These are phyloP conservation scores for Cordyceps fumosorosea DNA, from an alignment of 2,329 filamentous ascomycete species.

Conservation along the genomic window DNA sequence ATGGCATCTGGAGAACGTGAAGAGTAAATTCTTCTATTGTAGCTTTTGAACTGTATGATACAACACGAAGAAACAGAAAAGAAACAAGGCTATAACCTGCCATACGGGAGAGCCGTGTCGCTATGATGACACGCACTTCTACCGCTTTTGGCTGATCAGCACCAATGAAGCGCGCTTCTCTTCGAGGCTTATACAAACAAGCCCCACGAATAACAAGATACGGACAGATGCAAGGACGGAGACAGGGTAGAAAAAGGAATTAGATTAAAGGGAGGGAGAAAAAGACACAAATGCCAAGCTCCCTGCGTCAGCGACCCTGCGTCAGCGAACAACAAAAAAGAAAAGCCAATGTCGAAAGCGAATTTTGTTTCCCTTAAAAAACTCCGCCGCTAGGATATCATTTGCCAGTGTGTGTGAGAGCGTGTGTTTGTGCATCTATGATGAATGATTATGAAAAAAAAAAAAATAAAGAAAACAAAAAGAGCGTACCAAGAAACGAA, in stretches of 20 bases:
- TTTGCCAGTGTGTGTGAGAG: neutral
- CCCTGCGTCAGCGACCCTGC: too few relatives aligned
- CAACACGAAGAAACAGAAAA: neutral
- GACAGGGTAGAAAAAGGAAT: neutral
- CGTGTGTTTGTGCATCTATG: neutral
- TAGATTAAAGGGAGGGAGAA: neutral
- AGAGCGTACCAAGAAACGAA: neutral
- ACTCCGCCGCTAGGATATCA: slow-evolving; percentile 12
- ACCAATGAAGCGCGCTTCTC: too few relatives aligned
- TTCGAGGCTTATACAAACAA: too few relatives aligned
- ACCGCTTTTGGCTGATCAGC: neutral
- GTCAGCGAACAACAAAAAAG: neutral
- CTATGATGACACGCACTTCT: neutral
- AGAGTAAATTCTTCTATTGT: neutral
- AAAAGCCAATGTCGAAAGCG: neutral
- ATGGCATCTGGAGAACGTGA: neutral
- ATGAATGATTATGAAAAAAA: neutral
- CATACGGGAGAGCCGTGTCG: neutral
- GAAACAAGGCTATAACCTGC: neutral
- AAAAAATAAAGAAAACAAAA: neutral
- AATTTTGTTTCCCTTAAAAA: neutral
- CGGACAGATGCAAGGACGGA: neutral
- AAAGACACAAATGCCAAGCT: too few relatives aligned
- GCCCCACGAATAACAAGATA: too few relatives aligned
- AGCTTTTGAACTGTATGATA: neutral